Evolutionary conservation across 257 asterid genomes (phyloP), one percentile per base, ranked within the genome.

Genomic region (Paraleonurus japonicus): DNA sequence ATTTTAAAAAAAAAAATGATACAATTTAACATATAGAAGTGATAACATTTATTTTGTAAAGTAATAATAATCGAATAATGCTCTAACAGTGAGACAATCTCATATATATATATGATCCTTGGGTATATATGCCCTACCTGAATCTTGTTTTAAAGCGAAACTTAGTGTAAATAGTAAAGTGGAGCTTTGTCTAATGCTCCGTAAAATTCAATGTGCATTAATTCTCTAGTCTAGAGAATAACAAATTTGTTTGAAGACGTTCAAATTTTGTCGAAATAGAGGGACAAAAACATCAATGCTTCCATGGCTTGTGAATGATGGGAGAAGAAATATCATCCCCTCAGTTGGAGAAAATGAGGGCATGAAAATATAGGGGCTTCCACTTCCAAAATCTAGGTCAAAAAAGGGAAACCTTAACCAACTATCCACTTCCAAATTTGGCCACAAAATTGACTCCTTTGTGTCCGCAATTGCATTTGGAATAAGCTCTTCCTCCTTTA

Each of bases 361-460:
- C 89, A 86, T 78, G 88, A 92, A 88, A 22, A 81, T 43, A 78
- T 80, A 83, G 0, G 98, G 98, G 43, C 85, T 78, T 11, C 98
- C 98, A 5, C 74, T 58, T 22, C 96, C 98, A 62, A 92, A 85
- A 81, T 92, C 98, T 4, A 92, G 79, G 66, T 90, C 95, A 69
- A 81, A 84, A 65, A 92, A 89, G 67, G 95, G 96, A 53, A 92
- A 87, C 88, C 96, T 85, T 35, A 92, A 74, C 98, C 96, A 92
- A 51, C 98, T 92, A 62, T 81, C 86, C 23, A 89, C 96, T 57
- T 92, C 95, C 78, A 92, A 70, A 72, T 92, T 85, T 11, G 98
- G 96, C 81, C 92, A 88, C 67, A 90, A 78, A 2, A 88, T 80
- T 1, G 79, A 65, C 73, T 85, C 87, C 28, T 79, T 27, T 20